Conservation (phyloP, 2,329 filamentous ascomycete species). For the Pseudogymnoascus sp. region DNA sequence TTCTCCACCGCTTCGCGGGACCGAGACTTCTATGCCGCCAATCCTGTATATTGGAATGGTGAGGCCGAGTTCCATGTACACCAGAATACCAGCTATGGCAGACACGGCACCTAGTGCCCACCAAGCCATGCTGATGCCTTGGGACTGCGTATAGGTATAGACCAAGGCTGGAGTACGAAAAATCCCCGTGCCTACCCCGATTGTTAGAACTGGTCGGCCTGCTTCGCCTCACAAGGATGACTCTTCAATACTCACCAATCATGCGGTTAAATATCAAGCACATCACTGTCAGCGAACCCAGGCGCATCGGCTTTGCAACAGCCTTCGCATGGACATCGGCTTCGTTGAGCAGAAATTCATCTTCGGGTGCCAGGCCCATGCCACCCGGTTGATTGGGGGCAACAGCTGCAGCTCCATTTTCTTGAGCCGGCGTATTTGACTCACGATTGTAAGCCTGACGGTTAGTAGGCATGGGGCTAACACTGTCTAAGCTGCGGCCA, state of each 20-base stretch:
- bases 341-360: conserved; percentile 3
- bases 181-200: conserved; percentile 12
- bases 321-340: conserved; percentile 13
- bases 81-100: conserved; percentile 11
- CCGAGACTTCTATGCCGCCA: conserved; percentile 31
- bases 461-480: not conserved
- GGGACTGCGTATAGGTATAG: conserved; percentile 11
- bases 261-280: conserved; percentile 14
- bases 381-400: conserved; percentile 3
- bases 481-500: not conserved
- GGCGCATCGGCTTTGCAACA: conserved; percentile 13
- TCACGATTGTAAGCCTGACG: not conserved
- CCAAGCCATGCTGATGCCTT: conserved; percentile 11
- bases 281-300: conserved; percentile 16
- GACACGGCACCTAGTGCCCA: conserved; percentile 14
- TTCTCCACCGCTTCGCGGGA: conserved; percentile 39
- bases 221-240: not conserved
- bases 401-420: not conserved
- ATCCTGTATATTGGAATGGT: conserved; percentile 36
- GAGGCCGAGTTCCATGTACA: conserved; percentile 38
- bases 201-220: not conserved
- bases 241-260: not conserved
- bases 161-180: conserved; percentile 12
- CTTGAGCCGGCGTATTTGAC: not conserved
- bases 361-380: conserved; percentile 5